These are phyloP conservation scores for Fraxinus pennsylvanica DNA, from an alignment of 257 asterid species.

Conservation along the genomic window DNA sequence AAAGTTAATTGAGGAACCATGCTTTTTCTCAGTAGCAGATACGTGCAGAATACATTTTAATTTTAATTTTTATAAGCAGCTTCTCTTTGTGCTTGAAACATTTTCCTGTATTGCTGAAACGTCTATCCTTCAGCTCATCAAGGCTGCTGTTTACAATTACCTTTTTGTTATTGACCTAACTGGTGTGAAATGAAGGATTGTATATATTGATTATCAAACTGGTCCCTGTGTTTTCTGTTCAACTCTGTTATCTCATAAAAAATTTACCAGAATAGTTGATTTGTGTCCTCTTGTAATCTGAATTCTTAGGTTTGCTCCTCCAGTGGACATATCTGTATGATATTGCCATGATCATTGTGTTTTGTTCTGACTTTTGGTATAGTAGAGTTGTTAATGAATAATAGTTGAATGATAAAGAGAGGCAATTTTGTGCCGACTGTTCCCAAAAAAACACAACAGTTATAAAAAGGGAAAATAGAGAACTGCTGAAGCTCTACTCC, in stretches of 20 bases:
- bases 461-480: neutral
- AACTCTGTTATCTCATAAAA: neutral
- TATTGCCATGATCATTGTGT: neutral
- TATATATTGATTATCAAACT: neutral
- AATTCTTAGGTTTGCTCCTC: neutral
- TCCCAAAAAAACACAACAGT: neutral
- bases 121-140: neutral
- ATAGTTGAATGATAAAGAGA: neutral
- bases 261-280: neutral
- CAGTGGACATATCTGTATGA: neutral
- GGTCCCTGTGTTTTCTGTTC: neutral
- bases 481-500: neutral
- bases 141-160: neutral
- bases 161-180: neutral
- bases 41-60: neutral
- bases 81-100: neutral
- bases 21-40: neutral
- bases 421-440: neutral
- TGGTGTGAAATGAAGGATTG: neutral
- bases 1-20: neutral
- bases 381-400: neutral
- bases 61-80: neutral
- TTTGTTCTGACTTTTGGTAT: conserved; percentile 1
- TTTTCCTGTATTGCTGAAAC: neutral
- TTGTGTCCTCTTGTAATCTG: neutral